A percentile compares a stretch with the other conserved stretches of the same genome.
phyloP scores from a whole-genome alignment of 257 asterid species.

The Avicennia marina region DNA sequence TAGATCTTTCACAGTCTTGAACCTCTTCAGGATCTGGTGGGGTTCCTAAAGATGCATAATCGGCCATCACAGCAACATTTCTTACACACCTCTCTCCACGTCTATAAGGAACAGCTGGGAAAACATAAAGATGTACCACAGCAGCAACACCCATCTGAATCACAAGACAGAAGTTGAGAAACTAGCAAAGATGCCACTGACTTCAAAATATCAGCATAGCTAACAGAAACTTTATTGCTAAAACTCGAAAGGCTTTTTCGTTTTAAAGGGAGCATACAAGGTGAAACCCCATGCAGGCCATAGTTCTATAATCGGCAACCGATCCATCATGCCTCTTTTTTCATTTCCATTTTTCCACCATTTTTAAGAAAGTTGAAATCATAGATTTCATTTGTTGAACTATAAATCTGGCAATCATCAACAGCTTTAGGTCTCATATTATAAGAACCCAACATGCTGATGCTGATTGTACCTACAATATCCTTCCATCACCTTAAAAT shows the following conservation, averaged over 20 bases:
- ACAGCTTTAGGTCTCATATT: too few species aligned
- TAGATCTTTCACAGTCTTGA: constrained; percentile 66
- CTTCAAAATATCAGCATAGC: not conserved
- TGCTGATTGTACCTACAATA: too few species aligned
- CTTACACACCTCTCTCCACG: constrained; percentile 97
- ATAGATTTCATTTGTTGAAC: too few species aligned
- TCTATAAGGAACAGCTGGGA: constrained; percentile 90
- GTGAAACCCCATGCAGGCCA: too few species aligned
- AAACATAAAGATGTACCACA: constrained; percentile 85
- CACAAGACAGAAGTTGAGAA: constrained; percentile 23
- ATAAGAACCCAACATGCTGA: too few species aligned
- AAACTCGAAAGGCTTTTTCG: not conserved
- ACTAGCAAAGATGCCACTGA: constrained; percentile 4
- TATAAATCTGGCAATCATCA: too few species aligned
- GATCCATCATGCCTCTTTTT: too few species aligned
- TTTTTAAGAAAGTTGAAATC: too few species aligned
- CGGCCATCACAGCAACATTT: constrained; percentile 86
- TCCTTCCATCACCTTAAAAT: too few species aligned
- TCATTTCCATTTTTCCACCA: too few species aligned
- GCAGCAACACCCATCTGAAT: constrained; percentile 98
- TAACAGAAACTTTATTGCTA: not conserved
- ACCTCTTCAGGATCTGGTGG: constrained; percentile 98
- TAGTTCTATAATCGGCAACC: too few species aligned
- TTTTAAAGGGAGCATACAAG: too few species aligned
- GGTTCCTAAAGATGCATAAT: constrained; percentile 83